Percentiles rank a stretch among this genome's conserved stretches.
Evolutionary conservation across 1,284 basidiomycete species (phyloP).

Genomic region (Puccinia novopanici): DNA sequence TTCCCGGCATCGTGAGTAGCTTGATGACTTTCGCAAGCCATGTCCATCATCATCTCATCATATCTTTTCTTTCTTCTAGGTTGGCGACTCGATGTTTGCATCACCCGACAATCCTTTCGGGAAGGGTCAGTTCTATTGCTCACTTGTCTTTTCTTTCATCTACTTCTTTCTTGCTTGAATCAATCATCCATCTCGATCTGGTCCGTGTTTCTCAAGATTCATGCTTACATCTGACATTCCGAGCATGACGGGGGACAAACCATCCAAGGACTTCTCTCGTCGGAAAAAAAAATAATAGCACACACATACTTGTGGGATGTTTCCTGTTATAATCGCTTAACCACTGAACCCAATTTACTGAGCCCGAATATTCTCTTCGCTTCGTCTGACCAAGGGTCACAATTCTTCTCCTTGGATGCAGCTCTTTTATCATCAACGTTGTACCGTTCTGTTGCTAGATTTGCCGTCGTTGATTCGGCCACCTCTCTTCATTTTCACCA

Average conservation of each 20-base stretch:
- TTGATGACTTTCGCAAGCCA: neutral
- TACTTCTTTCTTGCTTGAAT: constrained; percentile 5
- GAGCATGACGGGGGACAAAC: neutral
- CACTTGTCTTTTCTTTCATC: constrained; percentile 27
- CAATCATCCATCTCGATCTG: neutral
- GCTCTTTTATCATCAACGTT: no score
- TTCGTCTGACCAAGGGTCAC: constrained; percentile 25
- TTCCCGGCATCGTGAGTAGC: constrained; percentile 70
- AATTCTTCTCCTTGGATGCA: neutral
- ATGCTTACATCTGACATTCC: neutral
- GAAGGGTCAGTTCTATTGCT: constrained; percentile 65
- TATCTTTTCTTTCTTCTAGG: neutral
- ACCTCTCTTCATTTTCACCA: neutral
- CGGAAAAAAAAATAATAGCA: no score
- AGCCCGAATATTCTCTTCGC: constrained; percentile 25
- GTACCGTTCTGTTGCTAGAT: no score
- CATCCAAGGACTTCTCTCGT: neutral
- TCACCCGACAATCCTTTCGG: constrained; percentile 92
- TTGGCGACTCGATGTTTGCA: constrained; percentile 72
- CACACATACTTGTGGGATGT: no score
- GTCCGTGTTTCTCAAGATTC: constrained; percentile 1
- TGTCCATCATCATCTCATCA: neutral
- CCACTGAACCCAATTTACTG: neutral
- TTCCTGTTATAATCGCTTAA: no score
- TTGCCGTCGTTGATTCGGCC: neutral